phyloP scores from a whole-genome alignment of 805 yeast species.

The Scheffersomyces amazonensis region DNA sequence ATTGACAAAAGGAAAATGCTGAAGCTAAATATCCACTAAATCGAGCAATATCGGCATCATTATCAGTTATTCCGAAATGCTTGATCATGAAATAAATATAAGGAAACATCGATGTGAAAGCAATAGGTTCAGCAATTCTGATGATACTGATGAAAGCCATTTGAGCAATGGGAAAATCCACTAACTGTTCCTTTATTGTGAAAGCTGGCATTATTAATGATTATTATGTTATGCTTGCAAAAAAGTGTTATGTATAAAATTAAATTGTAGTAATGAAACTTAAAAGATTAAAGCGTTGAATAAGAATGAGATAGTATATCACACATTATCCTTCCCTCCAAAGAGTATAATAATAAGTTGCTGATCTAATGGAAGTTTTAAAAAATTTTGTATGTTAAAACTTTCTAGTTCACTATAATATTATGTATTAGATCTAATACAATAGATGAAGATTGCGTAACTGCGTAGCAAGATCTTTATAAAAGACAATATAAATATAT shows the following conservation, averaged over 20 bases:
- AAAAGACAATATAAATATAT: too few species aligned
- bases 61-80: conserved; percentile 15
- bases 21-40: conserved; percentile 18
- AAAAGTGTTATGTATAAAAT: too few species aligned
- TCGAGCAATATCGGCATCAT: conserved; percentile 14
- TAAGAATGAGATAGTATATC: neutral
- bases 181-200: conserved; percentile 42
- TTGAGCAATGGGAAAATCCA: conserved; percentile 51
- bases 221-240: too few species aligned
- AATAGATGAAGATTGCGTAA: too few species aligned
- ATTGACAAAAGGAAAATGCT: conserved; percentile 18
- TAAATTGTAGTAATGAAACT: too few species aligned
- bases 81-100: conserved; percentile 22
- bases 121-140: conserved; percentile 50
- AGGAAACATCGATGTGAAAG: conserved; percentile 25
- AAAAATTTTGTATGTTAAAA: too few species aligned
- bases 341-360: too few species aligned
- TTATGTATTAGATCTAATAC: too few species aligned
- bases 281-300: too few species aligned
- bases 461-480: too few species aligned
- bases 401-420: too few species aligned
- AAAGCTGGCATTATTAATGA: neutral
- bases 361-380: too few species aligned
- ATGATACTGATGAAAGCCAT: conserved; percentile 33
- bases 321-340: neutral